Conservation (phyloP, 23 red algal genomes). For the Agarophyton chilense region DNA sequence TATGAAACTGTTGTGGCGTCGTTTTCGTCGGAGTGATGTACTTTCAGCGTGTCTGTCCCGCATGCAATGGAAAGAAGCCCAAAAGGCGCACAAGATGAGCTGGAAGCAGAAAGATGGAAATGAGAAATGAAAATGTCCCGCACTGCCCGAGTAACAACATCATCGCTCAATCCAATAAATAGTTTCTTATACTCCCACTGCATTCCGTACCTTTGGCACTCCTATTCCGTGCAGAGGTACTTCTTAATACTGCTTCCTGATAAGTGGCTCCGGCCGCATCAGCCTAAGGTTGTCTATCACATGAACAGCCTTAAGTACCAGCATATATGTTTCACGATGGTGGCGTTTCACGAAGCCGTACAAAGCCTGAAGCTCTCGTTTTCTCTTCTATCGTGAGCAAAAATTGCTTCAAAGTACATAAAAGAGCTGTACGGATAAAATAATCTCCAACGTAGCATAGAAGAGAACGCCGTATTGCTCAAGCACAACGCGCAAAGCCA, state of each 20-base stretch:
- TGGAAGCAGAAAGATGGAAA: constrained; percentile 21
- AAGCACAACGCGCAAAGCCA: too few relatives aligned
- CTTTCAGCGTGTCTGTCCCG: constrained; percentile 17
- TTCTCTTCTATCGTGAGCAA: not conserved
- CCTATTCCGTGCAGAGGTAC: too few relatives aligned
- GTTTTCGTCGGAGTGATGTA: constrained; percentile 11
- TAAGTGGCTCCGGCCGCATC: too few relatives aligned
- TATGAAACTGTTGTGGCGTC: constrained; percentile 23
- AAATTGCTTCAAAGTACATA: not conserved
- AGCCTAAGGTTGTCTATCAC: too few relatives aligned
- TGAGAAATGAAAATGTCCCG: not conserved
- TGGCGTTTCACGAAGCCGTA: not conserved
- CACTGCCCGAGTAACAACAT: not conserved
- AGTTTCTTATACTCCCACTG: too few relatives aligned
- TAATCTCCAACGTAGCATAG: not conserved
- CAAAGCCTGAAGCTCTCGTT: not conserved
- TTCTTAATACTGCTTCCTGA: too few relatives aligned
- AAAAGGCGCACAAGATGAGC: constrained; percentile 33
- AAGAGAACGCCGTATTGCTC: too few relatives aligned
- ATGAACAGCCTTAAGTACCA: too few relatives aligned
- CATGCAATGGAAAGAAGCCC: constrained; percentile 41
- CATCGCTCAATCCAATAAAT: not conserved
- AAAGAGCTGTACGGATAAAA: too few relatives aligned
- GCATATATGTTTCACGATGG: too few relatives aligned
- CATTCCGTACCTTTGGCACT: too few relatives aligned